Percentiles rank a stretch among this genome's conserved stretches.
Evolutionary conservation across 1,139 yeast species (phyloP).

Genomic region (Diutina rugosa): DNA sequence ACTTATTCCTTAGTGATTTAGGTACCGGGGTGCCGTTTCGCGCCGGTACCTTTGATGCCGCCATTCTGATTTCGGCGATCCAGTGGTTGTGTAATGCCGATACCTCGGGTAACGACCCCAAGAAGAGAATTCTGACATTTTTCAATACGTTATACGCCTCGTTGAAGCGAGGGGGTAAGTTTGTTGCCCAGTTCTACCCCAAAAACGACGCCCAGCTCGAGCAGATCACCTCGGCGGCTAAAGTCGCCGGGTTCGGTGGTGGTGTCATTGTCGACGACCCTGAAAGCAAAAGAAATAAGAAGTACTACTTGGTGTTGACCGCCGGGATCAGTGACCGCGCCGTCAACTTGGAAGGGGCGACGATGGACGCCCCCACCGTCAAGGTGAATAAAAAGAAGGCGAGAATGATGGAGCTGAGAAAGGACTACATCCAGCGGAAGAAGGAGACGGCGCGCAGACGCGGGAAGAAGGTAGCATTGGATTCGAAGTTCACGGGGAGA

Average conservation of each 20-base stretch:
- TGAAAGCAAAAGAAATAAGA: constrained; percentile 81
- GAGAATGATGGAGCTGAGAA: constrained; percentile 57
- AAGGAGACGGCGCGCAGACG: constrained; percentile 87
- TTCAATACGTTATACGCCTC: constrained; percentile 83
- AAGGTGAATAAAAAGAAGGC: constrained; percentile 35
- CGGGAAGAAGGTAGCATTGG: constrained; percentile 81
- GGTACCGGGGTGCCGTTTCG: constrained; percentile 92
- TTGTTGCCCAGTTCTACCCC: constrained; percentile 95
- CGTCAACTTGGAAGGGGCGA: constrained; percentile 67
- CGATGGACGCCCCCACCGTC: constrained; percentile 49
- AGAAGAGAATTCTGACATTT: constrained; percentile 63
- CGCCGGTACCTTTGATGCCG: constrained; percentile 96
- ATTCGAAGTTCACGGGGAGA: constrained; percentile 88
- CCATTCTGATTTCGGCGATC: constrained; percentile 86
- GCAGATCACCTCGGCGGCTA: constrained; percentile 70
- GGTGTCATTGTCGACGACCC: constrained; percentile 92
- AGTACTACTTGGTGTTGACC: constrained; percentile 78
- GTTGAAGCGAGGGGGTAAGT: constrained; percentile 87
- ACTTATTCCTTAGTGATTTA: constrained; percentile 79
- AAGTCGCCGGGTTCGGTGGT: constrained; percentile 92
- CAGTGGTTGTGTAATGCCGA: constrained; percentile 99
- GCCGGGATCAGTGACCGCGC: constrained; percentile 70
- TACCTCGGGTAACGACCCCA: constrained; percentile 73
- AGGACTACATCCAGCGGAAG: constrained; percentile 79
- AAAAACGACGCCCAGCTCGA: constrained; percentile 77